Base-by-base conservation (phyloP, 805 yeast genomes). In the Saccharomycopsis fibuligera region DNA sequence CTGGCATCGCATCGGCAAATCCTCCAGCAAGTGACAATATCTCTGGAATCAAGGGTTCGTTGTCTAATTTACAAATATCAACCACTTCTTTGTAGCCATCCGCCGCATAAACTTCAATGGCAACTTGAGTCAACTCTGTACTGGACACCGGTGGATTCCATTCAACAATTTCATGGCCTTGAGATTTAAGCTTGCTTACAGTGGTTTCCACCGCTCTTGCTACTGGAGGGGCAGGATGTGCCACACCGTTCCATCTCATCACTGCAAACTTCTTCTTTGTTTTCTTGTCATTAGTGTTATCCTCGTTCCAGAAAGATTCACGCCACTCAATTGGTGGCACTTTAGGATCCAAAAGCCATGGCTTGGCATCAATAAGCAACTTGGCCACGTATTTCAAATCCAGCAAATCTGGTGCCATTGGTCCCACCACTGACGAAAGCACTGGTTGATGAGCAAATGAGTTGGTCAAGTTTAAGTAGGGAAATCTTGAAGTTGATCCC, bases 201-300 rank as follows among this genome's bases (percentile, higher is more conserved):
- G 66, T 56, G 17, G 60, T 56, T 25, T 67, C 58, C 35, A 78
- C 35, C 9, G 72, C 78, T 52, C 82, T 66, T 4, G 62, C 55
- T 16, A 79, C 68, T 8, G 83, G 82, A 1, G 84, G 83, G 27
- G 74, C 74, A 10, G 83, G 83, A 50, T 68, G 63, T 12, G 73
- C 68, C 24, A 61, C 56, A 5, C 67, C 65, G 57, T 79, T 81
- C 60, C 70, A 71, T 25, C 55, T 56, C 56, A 73, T 54, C 14
- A 76, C 57, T 2, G 79, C 83, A 55, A 78, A 59, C 16, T 62
- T 68, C 27, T 76, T 57, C 52, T 68, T 70, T n/a, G 62, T 68
- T 25, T 76, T 57, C 52, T 68, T 70, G 25, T 53, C 49, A 5
- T 45, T 55, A 27, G 14, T 42, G 14, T 16, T 25, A 8, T 33